phyloP scores from a whole-genome alignment of 1,284 basidiomycete species.

The Meira miltonrushii region DNA sequence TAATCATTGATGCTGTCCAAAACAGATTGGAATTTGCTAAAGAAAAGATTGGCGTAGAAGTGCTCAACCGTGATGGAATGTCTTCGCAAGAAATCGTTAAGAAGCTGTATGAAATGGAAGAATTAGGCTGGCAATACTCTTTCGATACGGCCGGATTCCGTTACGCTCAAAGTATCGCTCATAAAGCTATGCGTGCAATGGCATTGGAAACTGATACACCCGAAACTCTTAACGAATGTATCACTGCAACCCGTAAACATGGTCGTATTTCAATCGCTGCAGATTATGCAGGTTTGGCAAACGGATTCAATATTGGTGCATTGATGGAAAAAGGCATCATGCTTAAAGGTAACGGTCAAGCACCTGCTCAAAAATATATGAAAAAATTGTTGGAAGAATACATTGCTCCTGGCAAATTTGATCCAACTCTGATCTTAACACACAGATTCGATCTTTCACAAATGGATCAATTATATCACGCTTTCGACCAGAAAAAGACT shows the following conservation, averaged over 20 bases:
- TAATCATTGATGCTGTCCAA: conserved; percentile 66
- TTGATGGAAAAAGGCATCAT: conserved; percentile 66
- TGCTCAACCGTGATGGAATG: conserved; percentile 62
- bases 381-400: conserved; percentile 56
- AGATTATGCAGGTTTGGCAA: conserved; percentile 21
- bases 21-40: conserved; percentile 63
- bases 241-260: conserved; percentile 61
- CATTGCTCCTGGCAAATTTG: conserved; percentile 65
- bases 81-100: conserved; percentile 58
- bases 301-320: conserved; percentile 64
- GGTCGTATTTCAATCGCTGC: conserved; percentile 29
- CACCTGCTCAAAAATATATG: conserved; percentile 71
- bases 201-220: conserved; percentile 72
- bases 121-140: conserved; percentile 51
- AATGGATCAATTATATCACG: conserved; percentile 28
- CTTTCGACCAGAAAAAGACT: conserved; percentile 27
- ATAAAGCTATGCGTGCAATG: conserved; percentile 66
- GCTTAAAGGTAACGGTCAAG: conserved; percentile 52
- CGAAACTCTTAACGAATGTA: conserved; percentile 67
- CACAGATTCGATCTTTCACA: conserved; percentile 42
- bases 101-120: conserved; percentile 62
- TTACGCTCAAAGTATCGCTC: conserved; percentile 52
- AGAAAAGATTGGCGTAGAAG: conserved; percentile 61
- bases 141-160: conserved; percentile 36
- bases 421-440: conserved; percentile 62